A percentile compares a stretch with the other conserved stretches of the same genome.
phyloP scores from a whole-genome alignment of 306 rosid species.

The Cicer chorassanicum region DNA sequence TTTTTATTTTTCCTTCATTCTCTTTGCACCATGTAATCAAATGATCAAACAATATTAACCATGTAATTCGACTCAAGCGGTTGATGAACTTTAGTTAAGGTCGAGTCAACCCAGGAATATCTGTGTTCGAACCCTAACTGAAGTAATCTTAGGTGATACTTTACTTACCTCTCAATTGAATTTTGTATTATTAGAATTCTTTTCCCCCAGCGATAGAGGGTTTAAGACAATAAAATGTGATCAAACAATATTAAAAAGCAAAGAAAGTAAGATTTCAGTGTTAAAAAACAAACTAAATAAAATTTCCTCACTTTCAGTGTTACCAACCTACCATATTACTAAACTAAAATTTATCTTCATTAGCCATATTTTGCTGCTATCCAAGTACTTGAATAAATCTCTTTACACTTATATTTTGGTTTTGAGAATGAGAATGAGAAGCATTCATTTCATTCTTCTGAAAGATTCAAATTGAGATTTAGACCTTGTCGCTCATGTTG shows the following conservation, averaged over 20 bases:
- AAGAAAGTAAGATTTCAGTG: too few species aligned
- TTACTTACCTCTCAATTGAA: too few species aligned
- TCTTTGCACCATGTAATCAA: constrained; percentile 26
- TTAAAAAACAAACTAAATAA: not conserved
- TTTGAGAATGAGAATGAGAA: constrained; percentile 10
- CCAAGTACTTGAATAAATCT: not conserved
- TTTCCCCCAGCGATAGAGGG: too few species aligned
- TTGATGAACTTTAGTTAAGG: too few species aligned
- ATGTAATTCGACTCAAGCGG: too few species aligned
- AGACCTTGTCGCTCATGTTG: constrained; percentile 44
- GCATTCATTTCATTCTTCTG: constrained; percentile 17
- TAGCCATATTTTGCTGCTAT: not conserved
- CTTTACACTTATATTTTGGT: constrained; percentile 24
- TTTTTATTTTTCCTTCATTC: constrained; percentile 6
- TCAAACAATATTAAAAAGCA: not conserved
- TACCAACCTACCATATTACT: constrained; percentile 9
- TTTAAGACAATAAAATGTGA: too few species aligned
- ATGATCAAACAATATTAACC: not conserved
- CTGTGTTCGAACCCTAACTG: too few species aligned
- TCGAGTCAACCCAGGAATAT: too few species aligned
- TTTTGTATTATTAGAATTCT: too few species aligned
- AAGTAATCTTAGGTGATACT: too few species aligned
- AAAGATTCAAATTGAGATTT: constrained; percentile 45
- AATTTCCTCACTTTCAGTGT: not conserved
- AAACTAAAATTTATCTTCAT: constrained; percentile 26